Percentiles rank a stretch among this genome's conserved stretches.
Conservation (phyloP, 208 protist species). For the Leishmania braziliensis region DNA sequence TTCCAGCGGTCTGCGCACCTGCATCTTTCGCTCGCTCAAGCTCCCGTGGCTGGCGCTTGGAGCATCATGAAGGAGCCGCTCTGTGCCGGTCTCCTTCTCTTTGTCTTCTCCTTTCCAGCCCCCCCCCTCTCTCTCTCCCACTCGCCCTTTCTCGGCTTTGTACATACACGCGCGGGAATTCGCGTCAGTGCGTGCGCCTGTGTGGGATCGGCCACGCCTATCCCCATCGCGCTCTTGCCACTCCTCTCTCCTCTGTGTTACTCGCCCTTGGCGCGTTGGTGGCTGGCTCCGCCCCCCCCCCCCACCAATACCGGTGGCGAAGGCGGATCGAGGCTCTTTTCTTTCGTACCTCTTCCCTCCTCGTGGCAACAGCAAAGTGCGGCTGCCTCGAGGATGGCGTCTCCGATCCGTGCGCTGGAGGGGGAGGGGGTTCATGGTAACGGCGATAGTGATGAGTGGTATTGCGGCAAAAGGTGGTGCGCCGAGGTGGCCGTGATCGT, state of each 20-base stretch:
- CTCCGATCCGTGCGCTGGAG: neutral
- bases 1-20: too few species aligned
- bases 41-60: too few species aligned
- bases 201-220: neutral
- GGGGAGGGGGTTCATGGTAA: too few species aligned
- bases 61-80: too few species aligned
- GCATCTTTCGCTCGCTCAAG: too few species aligned
- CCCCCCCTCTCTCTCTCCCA: neutral
- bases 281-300: too few species aligned
- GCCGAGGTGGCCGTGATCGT: neutral
- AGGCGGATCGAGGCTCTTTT: too few species aligned
- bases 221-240: neutral
- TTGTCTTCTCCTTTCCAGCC: constrained; percentile 3
- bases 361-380: neutral
- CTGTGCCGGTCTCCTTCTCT: neutral
- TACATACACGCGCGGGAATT: neutral
- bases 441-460: neutral
- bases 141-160: neutral
- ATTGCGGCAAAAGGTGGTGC: neutral
- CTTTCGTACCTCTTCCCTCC: too few species aligned
- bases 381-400: too few species aligned
- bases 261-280: neutral
- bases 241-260: neutral
- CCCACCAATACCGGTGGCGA: too few species aligned
- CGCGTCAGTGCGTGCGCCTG: neutral